phyloP scores from a whole-genome alignment of 2,329 filamentous ascomycete species.

The Balansia obtecta region DNA sequence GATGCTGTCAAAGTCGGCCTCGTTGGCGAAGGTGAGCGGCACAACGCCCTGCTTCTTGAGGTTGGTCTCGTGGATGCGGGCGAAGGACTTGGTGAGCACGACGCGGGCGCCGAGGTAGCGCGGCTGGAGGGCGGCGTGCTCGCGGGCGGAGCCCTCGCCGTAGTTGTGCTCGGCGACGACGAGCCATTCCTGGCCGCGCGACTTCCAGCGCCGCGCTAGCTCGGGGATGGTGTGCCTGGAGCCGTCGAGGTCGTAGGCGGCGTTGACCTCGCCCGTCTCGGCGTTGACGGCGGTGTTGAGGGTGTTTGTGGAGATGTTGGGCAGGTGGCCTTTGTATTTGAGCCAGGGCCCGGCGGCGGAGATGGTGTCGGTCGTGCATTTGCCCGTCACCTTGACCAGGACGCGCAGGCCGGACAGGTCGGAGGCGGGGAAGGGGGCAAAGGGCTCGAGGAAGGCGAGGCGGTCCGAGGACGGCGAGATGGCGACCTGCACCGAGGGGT shows the following conservation, averaged over 20 bases:
- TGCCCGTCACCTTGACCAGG: slow-evolving; percentile 90
- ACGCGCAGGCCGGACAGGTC: slow-evolving; percentile 73
- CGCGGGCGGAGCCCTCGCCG: slow-evolving; percentile 78
- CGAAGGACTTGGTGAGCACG: slow-evolving; percentile 78
- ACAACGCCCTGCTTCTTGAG: slow-evolving; percentile 97
- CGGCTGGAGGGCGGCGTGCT: slow-evolving; percentile 83
- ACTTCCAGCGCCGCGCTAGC: slow-evolving; percentile 74
- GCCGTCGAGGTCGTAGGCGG: slow-evolving; percentile 77
- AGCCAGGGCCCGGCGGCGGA: slow-evolving; percentile 94
- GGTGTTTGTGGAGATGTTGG: slow-evolving; percentile 96
- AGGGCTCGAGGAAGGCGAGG: slow-evolving; percentile 83
- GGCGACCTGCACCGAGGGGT: slow-evolving; percentile 57
- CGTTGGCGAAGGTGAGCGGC: slow-evolving; percentile 79
- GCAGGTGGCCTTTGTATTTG: slow-evolving; percentile 97
- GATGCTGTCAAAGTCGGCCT: slow-evolving; percentile 77
- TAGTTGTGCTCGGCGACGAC: slow-evolving; percentile 98
- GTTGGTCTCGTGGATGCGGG: slow-evolving; percentile 90
- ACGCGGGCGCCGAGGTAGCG: slow-evolving; percentile 79
- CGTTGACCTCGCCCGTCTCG: slow-evolving; percentile 84
- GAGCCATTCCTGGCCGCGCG: slow-evolving; percentile 66
- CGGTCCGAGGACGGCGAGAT: slow-evolving; percentile 83
- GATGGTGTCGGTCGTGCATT: slow-evolving; percentile 98
- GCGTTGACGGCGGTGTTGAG: slow-evolving; percentile 91
- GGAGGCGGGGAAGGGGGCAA: slow-evolving; percentile 63
- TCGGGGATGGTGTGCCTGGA: slow-evolving; percentile 69